These are phyloP conservation scores for Exophiala bonariae DNA, from an alignment of 2,329 filamentous ascomycete genomes.

Conservation along the genomic window DNA sequence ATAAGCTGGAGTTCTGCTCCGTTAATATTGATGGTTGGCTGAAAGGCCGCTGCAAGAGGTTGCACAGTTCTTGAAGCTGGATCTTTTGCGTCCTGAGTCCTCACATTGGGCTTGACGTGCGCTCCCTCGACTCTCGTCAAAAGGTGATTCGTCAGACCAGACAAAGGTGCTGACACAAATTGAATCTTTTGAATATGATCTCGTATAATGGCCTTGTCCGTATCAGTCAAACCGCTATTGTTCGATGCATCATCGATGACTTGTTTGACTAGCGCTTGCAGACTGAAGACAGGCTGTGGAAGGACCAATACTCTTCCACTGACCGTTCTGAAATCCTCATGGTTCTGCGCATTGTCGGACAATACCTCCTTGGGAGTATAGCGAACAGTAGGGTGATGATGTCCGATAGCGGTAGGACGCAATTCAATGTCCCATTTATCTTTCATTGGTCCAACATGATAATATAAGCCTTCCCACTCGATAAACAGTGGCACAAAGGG, in stretches of 20 bases:
- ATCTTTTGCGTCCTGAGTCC: not conserved
- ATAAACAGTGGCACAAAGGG: constrained; percentile 44
- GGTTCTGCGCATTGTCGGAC: not conserved
- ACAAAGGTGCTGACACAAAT: constrained; percentile 35
- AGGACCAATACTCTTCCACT: constrained; percentile 34
- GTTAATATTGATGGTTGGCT: constrained; percentile 24
- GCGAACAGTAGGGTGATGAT: not conserved
- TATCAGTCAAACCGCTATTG: not conserved
- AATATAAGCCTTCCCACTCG: constrained; percentile 48
- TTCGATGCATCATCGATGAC: not conserved
- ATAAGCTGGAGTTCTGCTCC: constrained; percentile 30
- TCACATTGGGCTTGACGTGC: constrained; percentile 43
- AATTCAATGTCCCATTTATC: constrained; percentile 33
- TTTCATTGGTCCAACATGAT: constrained; percentile 39
- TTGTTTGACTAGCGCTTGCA: not conserved
- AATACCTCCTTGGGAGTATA: constrained; percentile 15
- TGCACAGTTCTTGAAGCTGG: no score
- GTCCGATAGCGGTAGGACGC: not conserved
- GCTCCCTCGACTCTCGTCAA: constrained; percentile 37
- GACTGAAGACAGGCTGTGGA: constrained; percentile 36
- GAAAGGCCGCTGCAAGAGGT: not conserved
- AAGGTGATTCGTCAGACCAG: constrained; percentile 35
- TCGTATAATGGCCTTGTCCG: not conserved
- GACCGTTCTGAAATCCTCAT: constrained; percentile 35
- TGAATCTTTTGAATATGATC: constrained; percentile 9